These are phyloP conservation scores for Fusarium nodosum DNA, from an alignment of 2,329 filamentous ascomycete genomes.

Conservation along the genomic window DNA sequence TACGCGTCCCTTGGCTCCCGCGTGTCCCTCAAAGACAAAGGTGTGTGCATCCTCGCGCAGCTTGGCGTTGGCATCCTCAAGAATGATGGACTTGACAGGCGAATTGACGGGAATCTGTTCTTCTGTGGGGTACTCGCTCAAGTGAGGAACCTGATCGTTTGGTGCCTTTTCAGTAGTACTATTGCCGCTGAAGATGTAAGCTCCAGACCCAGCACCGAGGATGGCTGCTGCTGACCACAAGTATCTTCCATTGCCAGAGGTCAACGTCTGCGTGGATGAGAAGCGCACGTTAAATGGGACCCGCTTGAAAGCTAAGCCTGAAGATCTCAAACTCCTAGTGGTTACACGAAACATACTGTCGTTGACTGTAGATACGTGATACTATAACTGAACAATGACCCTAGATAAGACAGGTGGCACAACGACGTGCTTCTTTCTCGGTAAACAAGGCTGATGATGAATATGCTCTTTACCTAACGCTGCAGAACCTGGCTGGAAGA, in stretches of 20 bases:
- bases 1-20: constrained; percentile 50
- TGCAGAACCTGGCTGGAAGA: too few species aligned
- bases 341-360: constrained; percentile 37
- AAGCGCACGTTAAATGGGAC: constrained; percentile 18
- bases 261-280: constrained; percentile 30
- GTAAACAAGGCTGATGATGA: background rate
- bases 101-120: constrained; percentile 46
- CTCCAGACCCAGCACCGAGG: constrained; percentile 24
- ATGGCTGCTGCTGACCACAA: constrained; percentile 21
- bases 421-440: background rate
- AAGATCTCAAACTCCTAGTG: background rate
- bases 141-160: constrained; percentile 13
- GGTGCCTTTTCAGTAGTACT: background rate
- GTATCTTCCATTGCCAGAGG: constrained; percentile 4
- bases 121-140: constrained; percentile 37
- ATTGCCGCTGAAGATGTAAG: constrained; percentile 25
- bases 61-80: constrained; percentile 51
- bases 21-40: constrained; percentile 50
- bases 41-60: constrained; percentile 51
- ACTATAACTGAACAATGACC: too few species aligned
- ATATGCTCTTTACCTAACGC: background rate
- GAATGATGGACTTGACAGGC: constrained; percentile 46
- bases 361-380: background rate
- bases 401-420: constrained; percentile 14
- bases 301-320: constrained; percentile 13